Evolutionary conservation across 2,329 filamentous ascomycete genomes (phyloP), one percentile per base, ranked within the genome.

Genomic region (Aspergillus tanneri): DNA sequence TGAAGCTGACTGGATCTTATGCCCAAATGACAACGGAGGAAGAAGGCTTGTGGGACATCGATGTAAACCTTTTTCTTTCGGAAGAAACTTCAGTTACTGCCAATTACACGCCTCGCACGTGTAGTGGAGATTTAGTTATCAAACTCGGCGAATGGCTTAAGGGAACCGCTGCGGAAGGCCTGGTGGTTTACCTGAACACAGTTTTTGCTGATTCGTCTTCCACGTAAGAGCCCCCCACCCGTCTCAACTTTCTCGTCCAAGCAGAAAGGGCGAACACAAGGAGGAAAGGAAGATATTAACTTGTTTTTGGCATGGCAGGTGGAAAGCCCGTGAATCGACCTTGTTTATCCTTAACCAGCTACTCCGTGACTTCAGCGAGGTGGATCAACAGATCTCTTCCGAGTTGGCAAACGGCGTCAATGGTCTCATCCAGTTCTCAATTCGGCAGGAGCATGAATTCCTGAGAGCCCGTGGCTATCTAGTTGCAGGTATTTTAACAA

Each of bases 31-130:
- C 88, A 2, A 85, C 83, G 22, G 93, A 99, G 68, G 93, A 97
- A 64, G 90, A 96, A 71, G 90, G 88, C 6, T 73, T 99, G 8
- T 99, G 93, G 93, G 90, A 96, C 59, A 90, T 96, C 54, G 93
- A 99, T 68, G 87, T 95, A 58, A 97, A 95, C 49, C 81, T 99
- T 2, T 99, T 95, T 70, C 78, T 99, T 38, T 92, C 90, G 1
- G 93, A 99, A 70, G 92, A 97, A 72, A 92, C 90, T 2, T 92
- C 90, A 2, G 87, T 96, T 14, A 96, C 90, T 10, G 88, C 91
- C 24, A 97, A 97, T 69, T 99, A 97, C 72, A 96, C 93, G 0
- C 88, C 93, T 11, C 84, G 93, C 57, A 95, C 90, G 14, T 93
- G 92, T 32, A 93, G 90, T 55, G 91, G 90, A 40, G 93, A 97